These are phyloP conservation scores for Mycena venus DNA, from an alignment of 768 basidiomycete genomes.

Conservation along the genomic window DNA sequence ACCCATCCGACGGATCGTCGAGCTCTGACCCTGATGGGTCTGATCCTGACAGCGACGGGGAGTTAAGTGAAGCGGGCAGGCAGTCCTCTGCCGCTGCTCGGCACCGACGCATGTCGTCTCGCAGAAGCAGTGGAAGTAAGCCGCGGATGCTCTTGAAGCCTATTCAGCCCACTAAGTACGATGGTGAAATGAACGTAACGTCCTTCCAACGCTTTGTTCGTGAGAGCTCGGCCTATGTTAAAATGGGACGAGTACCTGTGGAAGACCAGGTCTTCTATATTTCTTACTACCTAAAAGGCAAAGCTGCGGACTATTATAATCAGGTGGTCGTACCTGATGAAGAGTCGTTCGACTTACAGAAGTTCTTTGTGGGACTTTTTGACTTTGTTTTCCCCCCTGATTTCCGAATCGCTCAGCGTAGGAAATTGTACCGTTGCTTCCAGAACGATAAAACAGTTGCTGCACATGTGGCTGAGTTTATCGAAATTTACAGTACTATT, in stretches of 20 bases:
- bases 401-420: not conserved
- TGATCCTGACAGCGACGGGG: not conserved
- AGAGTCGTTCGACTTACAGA: not conserved
- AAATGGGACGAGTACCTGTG: no score
- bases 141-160: not conserved
- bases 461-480: not conserved
- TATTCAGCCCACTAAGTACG: not conserved
- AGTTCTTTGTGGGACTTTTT: not conserved
- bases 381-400: not conserved
- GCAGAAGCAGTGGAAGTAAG: not conserved
- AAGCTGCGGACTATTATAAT: not conserved
- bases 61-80: not conserved
- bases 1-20: not conserved
- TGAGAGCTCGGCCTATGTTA: no score
- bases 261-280: no score
- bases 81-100: not conserved
- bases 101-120: not conserved
- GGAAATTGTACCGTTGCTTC: not conserved
- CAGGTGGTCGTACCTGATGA: not conserved
- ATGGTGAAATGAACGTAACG: not conserved
- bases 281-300: no score
- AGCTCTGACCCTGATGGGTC: not conserved
- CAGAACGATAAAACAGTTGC: not conserved
- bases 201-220: not conserved
- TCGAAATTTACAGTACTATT: not conserved